Evolutionary conservation across 129 eudicot species (phyloP).

Genomic region (Lonicera japonica): DNA sequence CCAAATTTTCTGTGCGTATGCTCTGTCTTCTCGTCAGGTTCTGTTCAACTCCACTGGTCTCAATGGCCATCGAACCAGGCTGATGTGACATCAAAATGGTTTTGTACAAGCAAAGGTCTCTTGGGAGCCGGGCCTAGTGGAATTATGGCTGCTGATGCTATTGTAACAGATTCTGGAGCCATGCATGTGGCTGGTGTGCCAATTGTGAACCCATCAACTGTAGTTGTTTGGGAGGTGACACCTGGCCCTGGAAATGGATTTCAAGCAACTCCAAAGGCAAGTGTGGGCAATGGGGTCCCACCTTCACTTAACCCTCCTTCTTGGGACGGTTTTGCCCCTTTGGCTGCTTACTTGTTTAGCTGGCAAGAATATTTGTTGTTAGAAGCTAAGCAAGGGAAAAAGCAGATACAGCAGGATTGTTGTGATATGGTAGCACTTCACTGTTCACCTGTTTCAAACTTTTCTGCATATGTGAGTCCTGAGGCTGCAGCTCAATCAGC

Average conservation of each 20-base stretch:
- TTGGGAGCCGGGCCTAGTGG: slow-evolving; percentile 99
- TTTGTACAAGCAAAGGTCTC: slow-evolving; percentile 94
- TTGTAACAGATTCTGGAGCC: slow-evolving; percentile 95
- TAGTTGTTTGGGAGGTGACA: slow-evolving; percentile 97
- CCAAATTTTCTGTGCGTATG: slow-evolving; percentile 98
- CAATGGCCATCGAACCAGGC: slow-evolving; percentile 69
- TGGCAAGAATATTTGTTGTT: slow-evolving; percentile 79
- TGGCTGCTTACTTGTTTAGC: slow-evolving; percentile 80
- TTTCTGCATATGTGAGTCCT: slow-evolving; percentile 96
- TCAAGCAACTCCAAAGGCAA: slow-evolving; percentile 81
- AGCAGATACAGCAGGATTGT: slow-evolving; percentile 59
- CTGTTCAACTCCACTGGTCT: slow-evolving; percentile 97
- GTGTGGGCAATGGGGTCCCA: slow-evolving; percentile 58
- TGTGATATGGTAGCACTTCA: slow-evolving; percentile 76
- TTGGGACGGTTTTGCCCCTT: slow-evolving; percentile 88
- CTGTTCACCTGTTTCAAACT: slow-evolving; percentile 96
- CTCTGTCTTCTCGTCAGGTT: slow-evolving; percentile 99
- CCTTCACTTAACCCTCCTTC: slow-evolving; percentile 82
- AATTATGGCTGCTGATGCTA: slow-evolving; percentile 99
- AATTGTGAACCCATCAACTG: slow-evolving; percentile 98
- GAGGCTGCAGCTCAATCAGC: slow-evolving; percentile 94
- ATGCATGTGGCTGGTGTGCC: slow-evolving; percentile 99
- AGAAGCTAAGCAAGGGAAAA: slow-evolving; percentile 83
- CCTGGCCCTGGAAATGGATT: slow-evolving; percentile 98
- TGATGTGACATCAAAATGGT: slow-evolving; percentile 75